Conservation (phyloP, 257 asterid species). For the Nyctanthes arbortristis region DNA sequence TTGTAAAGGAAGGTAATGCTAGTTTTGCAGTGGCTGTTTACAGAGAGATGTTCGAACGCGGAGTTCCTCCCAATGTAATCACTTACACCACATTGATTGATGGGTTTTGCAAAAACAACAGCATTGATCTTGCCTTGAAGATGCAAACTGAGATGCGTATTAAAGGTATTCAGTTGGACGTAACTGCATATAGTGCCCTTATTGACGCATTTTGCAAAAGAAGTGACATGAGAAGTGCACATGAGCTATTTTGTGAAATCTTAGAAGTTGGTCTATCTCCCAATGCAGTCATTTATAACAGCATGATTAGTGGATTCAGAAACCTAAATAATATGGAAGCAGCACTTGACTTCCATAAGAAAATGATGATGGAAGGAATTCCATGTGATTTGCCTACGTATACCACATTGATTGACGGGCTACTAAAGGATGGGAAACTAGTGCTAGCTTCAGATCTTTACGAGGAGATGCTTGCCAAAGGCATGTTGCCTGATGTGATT, state of each 20-base stretch:
- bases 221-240: too few relatives aligned
- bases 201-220: too few relatives aligned
- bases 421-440: conserved; percentile 60
- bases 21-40: conserved; percentile 61
- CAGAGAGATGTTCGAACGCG: conserved; percentile 55
- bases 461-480: conserved; percentile 71
- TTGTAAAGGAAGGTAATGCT: conserved; percentile 58
- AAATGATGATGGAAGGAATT: conserved; percentile 57
- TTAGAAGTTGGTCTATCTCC: too few relatives aligned
- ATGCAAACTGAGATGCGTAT: conserved; percentile 60
- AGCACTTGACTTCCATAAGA: conserved; percentile 50
- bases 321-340: too few relatives aligned
- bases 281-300: too few relatives aligned
- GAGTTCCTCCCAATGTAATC: conserved; percentile 54
- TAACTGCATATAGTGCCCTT: conserved; percentile 56
- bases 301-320: too few relatives aligned
- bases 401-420: conserved; percentile 79
- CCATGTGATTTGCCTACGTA: conserved; percentile 67
- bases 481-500: conserved; percentile 64
- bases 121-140: conserved; percentile 50
- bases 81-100: too few relatives aligned
- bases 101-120: too few relatives aligned
- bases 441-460: conserved; percentile 57
- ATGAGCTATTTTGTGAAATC: too few relatives aligned
- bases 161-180: conserved; percentile 64